Percentiles rank a stretch among this genome's conserved stretches.
phyloP scores from a whole-genome alignment of 2,329 filamentous ascomycete species.

The Nemania bipapillata region DNA sequence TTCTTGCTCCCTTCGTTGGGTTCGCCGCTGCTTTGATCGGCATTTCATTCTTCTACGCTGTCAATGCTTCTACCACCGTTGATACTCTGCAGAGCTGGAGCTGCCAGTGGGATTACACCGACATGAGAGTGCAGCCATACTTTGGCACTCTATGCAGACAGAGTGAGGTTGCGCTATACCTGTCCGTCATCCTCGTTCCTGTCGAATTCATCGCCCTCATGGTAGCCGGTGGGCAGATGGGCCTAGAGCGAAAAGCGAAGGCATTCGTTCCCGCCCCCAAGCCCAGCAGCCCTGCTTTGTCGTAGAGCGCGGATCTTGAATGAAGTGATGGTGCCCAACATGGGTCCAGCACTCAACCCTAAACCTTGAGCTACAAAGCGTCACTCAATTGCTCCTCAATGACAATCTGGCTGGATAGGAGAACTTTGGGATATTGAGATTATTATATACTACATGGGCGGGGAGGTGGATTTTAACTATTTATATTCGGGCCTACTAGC shows the following conservation, averaged over 20 bases:
- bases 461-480: background rate
- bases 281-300: conserved; percentile 45
- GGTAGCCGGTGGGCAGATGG: conserved; percentile 58
- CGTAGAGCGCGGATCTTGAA: conserved; percentile 18
- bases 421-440: background rate
- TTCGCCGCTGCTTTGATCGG: conserved; percentile 63
- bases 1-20: conserved; percentile 57
- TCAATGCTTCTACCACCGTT: conserved; percentile 62
- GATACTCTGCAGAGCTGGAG: conserved; percentile 71
- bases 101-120: conserved; percentile 68
- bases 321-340: background rate
- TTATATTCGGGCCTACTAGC: background rate
- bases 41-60: conserved; percentile 67
- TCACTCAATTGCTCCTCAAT: background rate
- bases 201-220: conserved; percentile 63
- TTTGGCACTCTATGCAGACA: conserved; percentile 68
- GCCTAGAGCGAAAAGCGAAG: conserved; percentile 56
- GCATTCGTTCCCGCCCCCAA: conserved; percentile 40
- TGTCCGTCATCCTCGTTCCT: conserved; percentile 67
- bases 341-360: background rate
- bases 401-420: background rate
- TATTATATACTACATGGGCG: background rate
- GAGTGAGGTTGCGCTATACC: conserved; percentile 64
- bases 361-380: background rate
- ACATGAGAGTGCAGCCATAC: conserved; percentile 64